phyloP scores from a whole-genome alignment of 768 basidiomycete species.

The Pisolithus sp. region DNA sequence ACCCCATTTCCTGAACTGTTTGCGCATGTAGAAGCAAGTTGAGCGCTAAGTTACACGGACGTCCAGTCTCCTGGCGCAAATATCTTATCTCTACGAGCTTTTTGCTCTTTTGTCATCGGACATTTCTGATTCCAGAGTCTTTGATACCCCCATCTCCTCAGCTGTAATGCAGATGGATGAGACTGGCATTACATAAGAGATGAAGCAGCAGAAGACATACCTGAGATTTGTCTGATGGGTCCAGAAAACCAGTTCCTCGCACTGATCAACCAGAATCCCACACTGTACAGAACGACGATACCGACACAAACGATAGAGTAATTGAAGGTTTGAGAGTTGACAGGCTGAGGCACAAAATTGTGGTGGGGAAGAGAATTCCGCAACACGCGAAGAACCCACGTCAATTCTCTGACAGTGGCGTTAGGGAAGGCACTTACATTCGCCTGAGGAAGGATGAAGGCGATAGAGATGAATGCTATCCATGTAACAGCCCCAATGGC shows the following conservation, averaged over 20 bases:
- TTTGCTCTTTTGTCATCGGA: neutral
- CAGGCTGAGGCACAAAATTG: slow-evolving; percentile 36
- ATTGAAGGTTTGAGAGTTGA: slow-evolving; percentile 65
- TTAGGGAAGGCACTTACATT: slow-evolving; percentile 38
- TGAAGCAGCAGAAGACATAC: slow-evolving; percentile 25
- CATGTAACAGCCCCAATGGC: slow-evolving; percentile 53
- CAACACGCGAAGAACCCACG: too few species aligned
- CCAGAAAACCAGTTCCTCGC: slow-evolving; percentile 71
- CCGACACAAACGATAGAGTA: slow-evolving; percentile 74
- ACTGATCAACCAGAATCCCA: slow-evolving; percentile 66
- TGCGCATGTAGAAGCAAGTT: too few species aligned
- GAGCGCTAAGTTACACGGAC: too few species aligned
- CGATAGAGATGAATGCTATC: slow-evolving; percentile 69
- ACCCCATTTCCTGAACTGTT: too few species aligned
- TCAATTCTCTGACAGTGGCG: neutral
- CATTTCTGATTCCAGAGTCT: neutral
- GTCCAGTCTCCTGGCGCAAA: neutral
- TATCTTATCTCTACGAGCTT: neutral
- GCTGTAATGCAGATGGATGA: neutral
- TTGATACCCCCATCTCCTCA: slow-evolving; percentile 3
- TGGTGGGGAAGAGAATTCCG: neutral
- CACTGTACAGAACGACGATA: slow-evolving; percentile 57
- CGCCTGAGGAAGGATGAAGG: slow-evolving; percentile 64
- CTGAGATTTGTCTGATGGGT: slow-evolving; percentile 58
- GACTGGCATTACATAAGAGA: neutral